Conservation (phyloP, 176 grass and related monocot genomes). For the Oryza longistaminata region DNA sequence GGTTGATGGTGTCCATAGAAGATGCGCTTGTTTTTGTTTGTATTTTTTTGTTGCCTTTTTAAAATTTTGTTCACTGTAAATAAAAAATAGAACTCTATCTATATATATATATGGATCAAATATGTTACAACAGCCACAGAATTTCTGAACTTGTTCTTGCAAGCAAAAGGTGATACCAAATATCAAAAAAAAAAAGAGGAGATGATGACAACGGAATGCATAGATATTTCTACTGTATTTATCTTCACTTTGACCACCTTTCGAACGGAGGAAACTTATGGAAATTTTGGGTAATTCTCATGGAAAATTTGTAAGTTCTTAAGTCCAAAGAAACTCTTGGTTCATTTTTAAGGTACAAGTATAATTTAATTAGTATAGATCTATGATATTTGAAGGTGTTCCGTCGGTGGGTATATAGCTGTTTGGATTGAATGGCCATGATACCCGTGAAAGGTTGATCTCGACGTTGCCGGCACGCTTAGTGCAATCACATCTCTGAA, state of each 20-base stretch:
- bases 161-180: background rate
- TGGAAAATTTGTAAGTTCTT: background rate
- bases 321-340: no score
- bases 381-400: background rate
- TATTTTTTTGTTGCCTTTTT: background rate
- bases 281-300: background rate
- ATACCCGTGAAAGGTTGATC: background rate
- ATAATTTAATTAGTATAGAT: background rate
- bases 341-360: background rate
- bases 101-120: background rate
- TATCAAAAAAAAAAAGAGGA: background rate
- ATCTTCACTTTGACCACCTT: background rate
- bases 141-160: conserved; percentile 6
- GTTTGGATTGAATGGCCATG: background rate
- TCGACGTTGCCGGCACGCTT: conserved; percentile 24
- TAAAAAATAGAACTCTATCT: background rate
- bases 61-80: background rate
- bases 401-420: background rate
- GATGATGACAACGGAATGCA: background rate
- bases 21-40: background rate
- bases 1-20: conserved; percentile 19
- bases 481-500: conserved; percentile 25
- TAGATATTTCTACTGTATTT: background rate
- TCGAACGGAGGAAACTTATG: background rate
- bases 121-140: background rate